Conservation (phyloP, 192 early-diverging fungal species). For the Coemansia sp. region DNA sequence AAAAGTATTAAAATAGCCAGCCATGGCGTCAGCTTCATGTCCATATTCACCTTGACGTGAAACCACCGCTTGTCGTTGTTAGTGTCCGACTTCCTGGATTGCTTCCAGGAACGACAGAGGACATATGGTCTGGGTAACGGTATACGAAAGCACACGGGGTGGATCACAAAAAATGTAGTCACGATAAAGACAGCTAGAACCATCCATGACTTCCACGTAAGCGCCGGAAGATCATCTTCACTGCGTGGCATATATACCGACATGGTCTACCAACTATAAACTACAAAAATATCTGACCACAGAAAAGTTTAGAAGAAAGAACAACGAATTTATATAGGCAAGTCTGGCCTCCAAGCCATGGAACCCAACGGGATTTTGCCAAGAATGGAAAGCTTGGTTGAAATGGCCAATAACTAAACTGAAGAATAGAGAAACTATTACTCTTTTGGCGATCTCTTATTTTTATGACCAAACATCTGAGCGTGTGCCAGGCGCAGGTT, state of each 20-base stretch:
- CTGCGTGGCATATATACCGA: background rate
- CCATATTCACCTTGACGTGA: constrained; percentile 50
- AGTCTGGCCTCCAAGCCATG: too few relatives aligned
- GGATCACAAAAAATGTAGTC: constrained; percentile 62
- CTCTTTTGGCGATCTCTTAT: background rate
- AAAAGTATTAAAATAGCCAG: constrained; percentile 69
- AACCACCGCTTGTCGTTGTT: constrained; percentile 3
- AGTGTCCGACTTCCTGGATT: background rate
- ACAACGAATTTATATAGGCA: too few relatives aligned
- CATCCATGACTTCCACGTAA: constrained; percentile 58
- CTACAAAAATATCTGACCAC: background rate
- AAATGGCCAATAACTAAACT: too few relatives aligned
- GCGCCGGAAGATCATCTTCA: constrained; percentile 18
- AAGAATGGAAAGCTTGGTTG: too few relatives aligned
- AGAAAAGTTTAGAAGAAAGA: background rate
- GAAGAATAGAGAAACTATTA: too few relatives aligned
- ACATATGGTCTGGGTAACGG: constrained; percentile 33
- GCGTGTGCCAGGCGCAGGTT: background rate
- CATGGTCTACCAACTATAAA: background rate
- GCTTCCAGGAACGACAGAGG: background rate
- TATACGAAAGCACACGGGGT: constrained; percentile 55
- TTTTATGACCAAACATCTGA: background rate
- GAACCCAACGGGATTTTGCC: too few relatives aligned
- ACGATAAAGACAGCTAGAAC: constrained; percentile 61
- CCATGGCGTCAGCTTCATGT: constrained; percentile 72